phyloP scores from a whole-genome alignment of 1,284 basidiomycete species.

The Lignosus rhinocerotis region DNA sequence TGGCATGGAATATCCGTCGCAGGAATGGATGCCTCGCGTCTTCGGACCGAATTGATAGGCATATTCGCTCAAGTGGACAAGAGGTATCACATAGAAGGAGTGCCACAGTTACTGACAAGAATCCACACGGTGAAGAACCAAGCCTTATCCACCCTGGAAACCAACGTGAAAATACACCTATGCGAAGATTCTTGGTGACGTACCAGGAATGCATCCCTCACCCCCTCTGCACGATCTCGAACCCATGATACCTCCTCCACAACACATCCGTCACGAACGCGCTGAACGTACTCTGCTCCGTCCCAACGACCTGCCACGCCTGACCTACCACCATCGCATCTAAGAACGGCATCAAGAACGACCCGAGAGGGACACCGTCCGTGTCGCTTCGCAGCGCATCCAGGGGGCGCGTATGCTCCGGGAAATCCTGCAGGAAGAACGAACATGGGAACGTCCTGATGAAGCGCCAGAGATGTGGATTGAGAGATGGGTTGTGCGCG shows the following conservation, averaged over 20 bases:
- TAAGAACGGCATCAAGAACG: constrained; percentile 61
- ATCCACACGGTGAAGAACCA: no score
- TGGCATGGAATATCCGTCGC: no score
- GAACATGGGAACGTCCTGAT: constrained; percentile 66
- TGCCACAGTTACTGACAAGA: no score
- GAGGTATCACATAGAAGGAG: no score
- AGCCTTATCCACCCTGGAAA: no score
- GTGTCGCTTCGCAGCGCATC: constrained; percentile 46
- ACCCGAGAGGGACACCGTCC: constrained; percentile 52
- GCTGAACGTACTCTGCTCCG: constrained; percentile 74
- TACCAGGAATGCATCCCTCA: constrained; percentile 1
- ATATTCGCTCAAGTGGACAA: no score
- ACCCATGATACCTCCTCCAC: constrained; percentile 59
- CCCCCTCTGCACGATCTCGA: constrained; percentile 54
- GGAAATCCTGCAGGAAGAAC: constrained; percentile 66
- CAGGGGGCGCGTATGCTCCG: constrained; percentile 35
- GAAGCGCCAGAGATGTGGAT: constrained; percentile 52
- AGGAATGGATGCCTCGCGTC: no score
- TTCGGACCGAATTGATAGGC: no score
- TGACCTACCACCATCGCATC: constrained; percentile 68
- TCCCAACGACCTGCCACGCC: constrained; percentile 61
- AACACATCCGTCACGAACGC: constrained; percentile 65
- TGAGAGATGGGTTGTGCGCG: constrained; percentile 42
- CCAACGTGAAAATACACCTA: no score
- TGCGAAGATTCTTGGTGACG: no score